phyloP scores from a whole-genome alignment of 2,329 filamentous ascomycete genomes.

The Cylindrodendrum hubeiense region DNA sequence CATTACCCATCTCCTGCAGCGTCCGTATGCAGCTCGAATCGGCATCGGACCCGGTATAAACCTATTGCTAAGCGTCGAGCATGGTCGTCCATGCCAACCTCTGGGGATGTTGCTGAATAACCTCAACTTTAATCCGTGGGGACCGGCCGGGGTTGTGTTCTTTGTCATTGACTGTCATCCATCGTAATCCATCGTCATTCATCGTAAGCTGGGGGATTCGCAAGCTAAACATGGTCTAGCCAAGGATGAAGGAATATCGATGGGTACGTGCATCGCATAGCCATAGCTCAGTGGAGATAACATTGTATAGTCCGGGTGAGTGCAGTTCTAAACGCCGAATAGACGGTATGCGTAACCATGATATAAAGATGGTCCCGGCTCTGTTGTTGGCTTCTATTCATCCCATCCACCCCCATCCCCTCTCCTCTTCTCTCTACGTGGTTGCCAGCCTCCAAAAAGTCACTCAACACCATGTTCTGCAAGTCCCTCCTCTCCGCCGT shows the following conservation, averaged over 20 bases:
- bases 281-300: not conserved
- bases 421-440: not conserved
- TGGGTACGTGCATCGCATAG: not conserved
- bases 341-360: not conserved
- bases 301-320: not conserved
- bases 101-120: not conserved
- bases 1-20: not conserved
- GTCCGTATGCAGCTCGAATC: not conserved
- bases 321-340: not conserved
- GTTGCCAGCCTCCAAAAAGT: not conserved
- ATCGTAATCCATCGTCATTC: not conserved
- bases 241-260: not conserved
- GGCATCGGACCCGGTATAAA: not conserved
- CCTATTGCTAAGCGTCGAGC: not conserved
- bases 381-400: not conserved
- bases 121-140: too few relatives aligned
- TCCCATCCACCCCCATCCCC: not conserved
- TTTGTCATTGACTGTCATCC: not conserved
- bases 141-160: not conserved
- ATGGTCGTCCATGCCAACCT: not conserved
- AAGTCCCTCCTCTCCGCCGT: constrained; percentile 7
- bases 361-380: not conserved
- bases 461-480: constrained; percentile 18
- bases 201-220: not conserved
- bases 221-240: not conserved